phyloP scores from a whole-genome alignment of 768 basidiomycete species.

The Steccherinum ochraceum region DNA sequence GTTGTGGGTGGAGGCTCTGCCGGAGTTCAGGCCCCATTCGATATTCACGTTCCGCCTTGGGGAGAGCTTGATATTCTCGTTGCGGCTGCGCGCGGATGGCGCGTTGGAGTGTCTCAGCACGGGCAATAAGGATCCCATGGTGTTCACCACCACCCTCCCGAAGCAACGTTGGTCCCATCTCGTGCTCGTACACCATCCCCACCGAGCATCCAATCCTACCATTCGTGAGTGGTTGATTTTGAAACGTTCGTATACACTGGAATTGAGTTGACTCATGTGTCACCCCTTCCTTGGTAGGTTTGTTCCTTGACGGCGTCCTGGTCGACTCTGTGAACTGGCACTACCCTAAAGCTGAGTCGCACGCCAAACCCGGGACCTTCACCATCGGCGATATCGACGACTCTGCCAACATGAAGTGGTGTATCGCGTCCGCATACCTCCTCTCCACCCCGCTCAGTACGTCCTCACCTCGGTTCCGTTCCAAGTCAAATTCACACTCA shows the following conservation, averaged over 20 bases:
- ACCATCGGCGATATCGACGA: constrained; percentile 48
- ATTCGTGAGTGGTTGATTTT: constrained; percentile 42
- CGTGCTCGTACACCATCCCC: constrained; percentile 58
- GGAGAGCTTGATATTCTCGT: constrained; percentile 29
- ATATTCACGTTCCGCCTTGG: constrained; percentile 32
- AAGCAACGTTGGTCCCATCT: constrained; percentile 71
- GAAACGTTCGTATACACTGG: no score
- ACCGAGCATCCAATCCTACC: constrained; percentile 45
- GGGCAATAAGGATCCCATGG: constrained; percentile 30
- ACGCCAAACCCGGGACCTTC: constrained; percentile 35
- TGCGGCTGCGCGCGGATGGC: constrained; percentile 52
- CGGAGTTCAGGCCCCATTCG: constrained; percentile 23
- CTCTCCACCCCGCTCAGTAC: constrained; percentile 54
- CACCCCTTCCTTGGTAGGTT: constrained; percentile 33
- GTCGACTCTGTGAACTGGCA: constrained; percentile 55
- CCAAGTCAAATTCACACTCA: not conserved
- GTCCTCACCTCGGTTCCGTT: not conserved
- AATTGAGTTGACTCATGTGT: no score
- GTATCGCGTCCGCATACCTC: constrained; percentile 59
- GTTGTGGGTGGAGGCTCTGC: constrained; percentile 41
- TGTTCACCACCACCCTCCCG: constrained; percentile 41
- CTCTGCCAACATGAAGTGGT: constrained; percentile 52
- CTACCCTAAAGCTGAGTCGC: constrained; percentile 50
- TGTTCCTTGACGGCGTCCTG: constrained; percentile 71
- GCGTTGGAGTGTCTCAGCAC: constrained; percentile 42